Conservation (phyloP, 805 yeast species). For the Candida maris region DNA sequence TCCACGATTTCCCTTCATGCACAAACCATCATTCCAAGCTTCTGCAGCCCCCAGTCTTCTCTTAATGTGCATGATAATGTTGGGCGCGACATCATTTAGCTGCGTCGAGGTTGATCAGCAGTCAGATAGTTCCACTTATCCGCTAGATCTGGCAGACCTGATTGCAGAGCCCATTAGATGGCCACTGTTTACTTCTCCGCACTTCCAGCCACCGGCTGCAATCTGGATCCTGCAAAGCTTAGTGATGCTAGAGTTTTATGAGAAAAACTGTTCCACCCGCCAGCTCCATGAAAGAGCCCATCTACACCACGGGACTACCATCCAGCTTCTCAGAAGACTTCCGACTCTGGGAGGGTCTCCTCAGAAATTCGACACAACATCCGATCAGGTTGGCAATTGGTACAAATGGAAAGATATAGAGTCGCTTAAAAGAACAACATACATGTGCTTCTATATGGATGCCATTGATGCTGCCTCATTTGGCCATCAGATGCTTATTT, state of each 20-base stretch:
- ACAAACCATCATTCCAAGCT: conserved; percentile 55
- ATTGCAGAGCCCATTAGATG: conserved; percentile 63
- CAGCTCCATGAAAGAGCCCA: conserved; percentile 77
- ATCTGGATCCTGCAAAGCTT: conserved; percentile 76
- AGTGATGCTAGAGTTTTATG: conserved; percentile 71
- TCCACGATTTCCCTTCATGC: conserved; percentile 56
- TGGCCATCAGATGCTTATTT: conserved; percentile 63
- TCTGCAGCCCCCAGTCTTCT: conserved; percentile 45
- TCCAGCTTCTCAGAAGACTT: conserved; percentile 71
- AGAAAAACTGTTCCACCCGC: conserved; percentile 67
- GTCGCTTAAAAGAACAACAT: conserved; percentile 70
- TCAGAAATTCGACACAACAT: conserved; percentile 21
- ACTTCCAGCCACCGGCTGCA: conserved; percentile 72
- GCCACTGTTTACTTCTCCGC: conserved; percentile 64
- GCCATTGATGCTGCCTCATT: conserved; percentile 74
- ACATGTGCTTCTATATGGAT: conserved; percentile 79
- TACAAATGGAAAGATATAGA: conserved; percentile 77
- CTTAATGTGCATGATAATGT: conserved; percentile 49
- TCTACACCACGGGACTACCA: conserved; percentile 82
- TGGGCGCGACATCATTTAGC: conserved; percentile 44
- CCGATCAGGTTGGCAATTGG: conserved; percentile 35
- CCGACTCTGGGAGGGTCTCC: conserved; percentile 77
- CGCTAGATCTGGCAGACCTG: conserved; percentile 40
- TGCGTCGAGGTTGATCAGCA: conserved; percentile 28
- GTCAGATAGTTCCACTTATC: conserved; percentile 19